phyloP scores from a whole-genome alignment of 225 moss, liverwort and hornwort genomes.

The Physcomitrellopsis africana region DNA sequence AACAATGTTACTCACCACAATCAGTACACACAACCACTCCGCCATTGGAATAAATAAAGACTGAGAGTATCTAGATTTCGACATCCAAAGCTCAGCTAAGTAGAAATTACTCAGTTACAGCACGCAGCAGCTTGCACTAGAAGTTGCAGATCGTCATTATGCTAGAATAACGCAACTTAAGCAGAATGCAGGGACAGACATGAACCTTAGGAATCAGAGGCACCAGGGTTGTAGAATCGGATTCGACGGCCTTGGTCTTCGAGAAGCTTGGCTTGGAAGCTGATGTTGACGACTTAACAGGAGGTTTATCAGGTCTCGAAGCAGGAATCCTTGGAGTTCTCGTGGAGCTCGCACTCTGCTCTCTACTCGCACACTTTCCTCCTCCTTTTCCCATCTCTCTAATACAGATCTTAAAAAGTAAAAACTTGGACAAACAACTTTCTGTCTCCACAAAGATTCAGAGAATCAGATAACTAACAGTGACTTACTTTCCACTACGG shows the following conservation, averaged over 20 bases:
- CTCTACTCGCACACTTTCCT: slow-evolving; percentile 69
- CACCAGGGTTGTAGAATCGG: slow-evolving; percentile 33
- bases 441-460: neutral
- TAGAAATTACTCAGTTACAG: neutral
- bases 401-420: slow-evolving; percentile 15
- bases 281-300: slow-evolving; percentile 15
- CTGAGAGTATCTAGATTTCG: neutral
- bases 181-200: slow-evolving; percentile 4
- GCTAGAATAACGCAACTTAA: neutral
- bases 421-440: slow-evolving; percentile 2
- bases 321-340: slow-evolving; percentile 52
- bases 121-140: neutral
- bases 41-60: neutral
- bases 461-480: neutral
- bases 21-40: neutral
- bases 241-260: slow-evolving; percentile 25
- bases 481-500: neutral
- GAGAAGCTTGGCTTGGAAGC: slow-evolving; percentile 26
- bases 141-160: neutral
- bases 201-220: slow-evolving; percentile 57
- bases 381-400: slow-evolving; percentile 60
- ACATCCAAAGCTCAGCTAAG: neutral
- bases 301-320: slow-evolving; percentile 23
- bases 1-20: neutral
- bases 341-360: slow-evolving; percentile 44